Percentiles rank a stretch among this genome's conserved stretches.
Evolutionary conservation across 148 eudicot genomes (phyloP).

Genomic region (Amaranthus palmeri): DNA sequence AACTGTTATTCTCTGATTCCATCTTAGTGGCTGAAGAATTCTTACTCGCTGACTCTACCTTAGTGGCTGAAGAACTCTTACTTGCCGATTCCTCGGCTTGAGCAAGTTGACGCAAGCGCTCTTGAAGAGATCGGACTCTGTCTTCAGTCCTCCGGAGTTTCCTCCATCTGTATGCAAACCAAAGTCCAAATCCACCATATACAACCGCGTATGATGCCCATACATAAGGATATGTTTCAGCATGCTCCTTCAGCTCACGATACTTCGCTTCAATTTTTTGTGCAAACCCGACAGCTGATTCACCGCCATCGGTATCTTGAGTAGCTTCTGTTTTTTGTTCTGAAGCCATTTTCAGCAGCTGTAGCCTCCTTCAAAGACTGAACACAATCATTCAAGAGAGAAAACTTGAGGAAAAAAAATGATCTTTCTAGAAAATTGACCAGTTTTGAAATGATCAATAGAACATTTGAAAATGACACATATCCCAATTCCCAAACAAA

Average conservation of each 20-base stretch:
- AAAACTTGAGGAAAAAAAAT: background rate
- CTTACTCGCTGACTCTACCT: slow-evolving; percentile 24
- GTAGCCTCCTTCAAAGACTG: background rate
- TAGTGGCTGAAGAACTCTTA: slow-evolving; percentile 21
- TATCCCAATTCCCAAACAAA: too few relatives aligned
- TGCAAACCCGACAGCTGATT: slow-evolving; percentile 30
- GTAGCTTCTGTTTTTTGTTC: slow-evolving; percentile 32
- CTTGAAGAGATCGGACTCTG: slow-evolving; percentile 72
- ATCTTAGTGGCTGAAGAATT: slow-evolving; percentile 19
- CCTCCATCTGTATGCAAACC: slow-evolving; percentile 72
- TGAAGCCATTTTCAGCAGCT: slow-evolving; percentile 29
- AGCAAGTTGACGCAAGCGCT: slow-evolving; percentile 51
- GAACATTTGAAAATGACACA: too few relatives aligned
- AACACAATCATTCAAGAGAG: slow-evolving; percentile 1
- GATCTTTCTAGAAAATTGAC: background rate
- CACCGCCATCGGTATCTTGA: slow-evolving; percentile 27
- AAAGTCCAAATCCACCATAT: slow-evolving; percentile 80
- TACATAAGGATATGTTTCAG: slow-evolving; percentile 74
- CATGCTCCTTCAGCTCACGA: slow-evolving; percentile 55
- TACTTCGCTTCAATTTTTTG: slow-evolving; percentile 42
- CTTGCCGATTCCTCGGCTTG: slow-evolving; percentile 46
- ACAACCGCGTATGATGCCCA: slow-evolving; percentile 80
- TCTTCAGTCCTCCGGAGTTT: slow-evolving; percentile 72
- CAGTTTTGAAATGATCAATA: too few relatives aligned
- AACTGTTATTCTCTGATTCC: slow-evolving; percentile 23